Base-by-base conservation (phyloP, 176 grass and related monocot genomes). In the Calamus simplicifolius region DNA sequence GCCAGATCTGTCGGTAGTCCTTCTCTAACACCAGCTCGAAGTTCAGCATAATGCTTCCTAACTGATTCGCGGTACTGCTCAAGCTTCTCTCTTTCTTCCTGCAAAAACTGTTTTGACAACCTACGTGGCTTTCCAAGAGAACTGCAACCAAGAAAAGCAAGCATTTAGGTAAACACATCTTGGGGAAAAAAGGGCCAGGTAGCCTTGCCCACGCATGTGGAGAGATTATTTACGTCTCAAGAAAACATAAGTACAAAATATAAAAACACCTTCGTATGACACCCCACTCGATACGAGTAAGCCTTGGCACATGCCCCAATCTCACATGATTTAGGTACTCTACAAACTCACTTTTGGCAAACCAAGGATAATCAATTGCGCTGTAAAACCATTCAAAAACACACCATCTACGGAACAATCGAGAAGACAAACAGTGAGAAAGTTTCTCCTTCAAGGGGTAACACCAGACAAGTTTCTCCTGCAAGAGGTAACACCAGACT, bases 341-440 rank as follows among this genome's bases (percentile, higher is more conserved):
- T 10, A 98, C 84, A 82, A 92, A 98, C 66, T 98, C 93, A 80
- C 82, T 88, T 67, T 88, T 86, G 8, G 84, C 75, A 85, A 98
- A 98, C 87, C 87, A 98, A 27, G 93, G 87, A 77, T 88, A 98
- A 74, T 98, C 87, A 54, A 98, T 88, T 73, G 93, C 84, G 80
- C 93, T 98, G n/a, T 92, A 98, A 70, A 98, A 98, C 87, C 93
- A 98, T 69, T 98, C 93, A 78, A 84, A 98, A 61, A 76, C 76
- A 79, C 79, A 98, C 87, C 93, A 98, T 74, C 87, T 82, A 49
- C 87, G 87, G 29, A 92, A 78, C 30, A 92, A 72, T 75, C 79
- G 79, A 75, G 83, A 91, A 67, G 93, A 92, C 64, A 98, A 77
- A 52, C 87, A 85, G 64, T 89, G 75, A 53, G 84, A 83, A 64